These are phyloP conservation scores for Grigorovia yakushimaensis DNA, from an alignment of 805 yeast genomes.

Conservation along the genomic window DNA sequence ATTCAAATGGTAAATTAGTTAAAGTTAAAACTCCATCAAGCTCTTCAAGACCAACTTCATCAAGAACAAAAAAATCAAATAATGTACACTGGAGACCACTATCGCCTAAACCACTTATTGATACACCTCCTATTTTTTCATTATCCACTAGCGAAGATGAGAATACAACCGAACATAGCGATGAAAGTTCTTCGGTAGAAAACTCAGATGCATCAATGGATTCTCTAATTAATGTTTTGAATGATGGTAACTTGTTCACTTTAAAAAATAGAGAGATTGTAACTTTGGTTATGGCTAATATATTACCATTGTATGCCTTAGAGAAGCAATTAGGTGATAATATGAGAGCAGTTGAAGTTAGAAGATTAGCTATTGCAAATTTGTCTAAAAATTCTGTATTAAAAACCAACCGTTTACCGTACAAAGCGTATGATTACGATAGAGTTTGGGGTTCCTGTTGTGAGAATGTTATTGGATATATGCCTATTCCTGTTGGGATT, in stretches of 20 bases:
- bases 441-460: conserved; percentile 98
- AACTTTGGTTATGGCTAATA: conserved; percentile 59
- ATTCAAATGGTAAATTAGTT: not conserved
- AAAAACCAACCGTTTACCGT: conserved; percentile 66
- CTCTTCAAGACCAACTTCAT: not conserved
- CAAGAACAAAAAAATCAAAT: not conserved
- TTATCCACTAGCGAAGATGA: conserved; percentile 9
- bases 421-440: conserved; percentile 76
- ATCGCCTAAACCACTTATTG: not conserved
- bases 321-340: conserved; percentile 87
- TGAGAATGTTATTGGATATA: conserved; percentile 93
- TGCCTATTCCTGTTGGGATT: conserved; percentile 95
- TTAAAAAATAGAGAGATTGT: conserved; percentile 68
- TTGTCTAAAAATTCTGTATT: conserved; percentile 75
- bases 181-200: conserved; percentile 15
- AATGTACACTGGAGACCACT: not conserved
- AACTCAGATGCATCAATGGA: conserved; percentile 43
- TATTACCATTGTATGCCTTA: conserved; percentile 83
- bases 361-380: conserved; percentile 85
- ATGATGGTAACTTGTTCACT: conserved; percentile 55
- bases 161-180: conserved; percentile 17
- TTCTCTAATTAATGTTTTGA: conserved; percentile 47
- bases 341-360: conserved; percentile 84
- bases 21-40: not conserved
- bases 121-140: conserved; percentile 3